Conservation (phyloP, 164 flowering plant species). For the Kingdonia uniflora region DNA sequence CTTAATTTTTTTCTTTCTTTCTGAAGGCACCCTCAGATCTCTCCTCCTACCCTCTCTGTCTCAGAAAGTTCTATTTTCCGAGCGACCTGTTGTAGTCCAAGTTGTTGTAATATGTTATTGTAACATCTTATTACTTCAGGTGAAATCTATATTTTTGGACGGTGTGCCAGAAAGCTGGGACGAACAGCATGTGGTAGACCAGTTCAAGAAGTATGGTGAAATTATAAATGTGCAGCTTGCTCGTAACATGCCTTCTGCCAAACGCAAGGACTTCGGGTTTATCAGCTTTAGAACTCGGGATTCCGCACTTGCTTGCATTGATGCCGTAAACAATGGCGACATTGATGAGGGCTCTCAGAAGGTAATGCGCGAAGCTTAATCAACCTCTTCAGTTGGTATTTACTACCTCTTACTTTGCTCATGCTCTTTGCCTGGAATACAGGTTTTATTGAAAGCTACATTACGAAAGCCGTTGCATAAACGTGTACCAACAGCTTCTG, state of each 20-base stretch:
- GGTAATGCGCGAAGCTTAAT: conserved; percentile 7
- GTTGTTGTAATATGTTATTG: not conserved
- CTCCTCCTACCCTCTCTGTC: not conserved
- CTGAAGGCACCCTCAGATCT: too few species aligned
- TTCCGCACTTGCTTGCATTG: conserved; percentile 24
- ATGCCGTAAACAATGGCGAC: conserved; percentile 20
- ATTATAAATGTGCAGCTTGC: conserved; percentile 25
- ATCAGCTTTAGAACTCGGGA: conserved; percentile 17
- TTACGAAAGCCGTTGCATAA: conserved; percentile 20
- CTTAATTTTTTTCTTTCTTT: not conserved
- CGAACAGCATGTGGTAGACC: conserved; percentile 13
- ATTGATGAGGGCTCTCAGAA: conserved; percentile 15
- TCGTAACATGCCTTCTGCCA: conserved; percentile 27
- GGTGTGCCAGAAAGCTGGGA: conserved; percentile 24
- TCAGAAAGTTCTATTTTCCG: not conserved
- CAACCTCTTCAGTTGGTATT: not conserved
- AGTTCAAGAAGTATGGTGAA: conserved; percentile 21
- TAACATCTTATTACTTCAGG: conserved; percentile 9
- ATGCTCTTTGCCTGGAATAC: too few species aligned
- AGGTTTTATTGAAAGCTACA: conserved; percentile 11
- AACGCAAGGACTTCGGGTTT: conserved; percentile 24
- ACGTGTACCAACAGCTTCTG: conserved; percentile 7
- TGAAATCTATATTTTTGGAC: conserved; percentile 24
- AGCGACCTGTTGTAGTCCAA: not conserved
- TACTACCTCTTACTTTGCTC: not conserved